These are phyloP conservation scores for Amylocystis lapponica DNA, from an alignment of 768 basidiomycete genomes.

Conservation along the genomic window DNA sequence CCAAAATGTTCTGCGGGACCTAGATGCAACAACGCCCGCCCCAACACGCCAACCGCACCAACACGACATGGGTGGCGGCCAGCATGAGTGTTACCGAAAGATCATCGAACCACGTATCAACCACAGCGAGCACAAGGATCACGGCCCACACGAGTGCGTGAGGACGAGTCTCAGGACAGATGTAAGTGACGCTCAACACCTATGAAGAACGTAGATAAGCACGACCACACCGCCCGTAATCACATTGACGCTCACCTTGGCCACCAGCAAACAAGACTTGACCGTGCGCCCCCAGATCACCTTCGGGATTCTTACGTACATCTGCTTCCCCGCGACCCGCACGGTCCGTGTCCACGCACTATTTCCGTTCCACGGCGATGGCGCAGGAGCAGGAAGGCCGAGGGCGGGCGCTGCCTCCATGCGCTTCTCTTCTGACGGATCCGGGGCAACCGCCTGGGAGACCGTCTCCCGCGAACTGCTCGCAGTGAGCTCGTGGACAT, in stretches of 20 bases:
- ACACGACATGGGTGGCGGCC: conserved; percentile 33
- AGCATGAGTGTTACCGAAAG: conserved; percentile 33
- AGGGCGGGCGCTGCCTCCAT: not conserved
- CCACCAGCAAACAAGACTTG: conserved; percentile 32
- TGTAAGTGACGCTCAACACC: conserved; percentile 17
- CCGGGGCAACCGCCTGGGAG: not conserved
- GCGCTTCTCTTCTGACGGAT: not conserved
- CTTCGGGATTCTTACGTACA: conserved; percentile 4
- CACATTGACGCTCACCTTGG: conserved; percentile 25
- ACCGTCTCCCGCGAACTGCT: too few relatives aligned
- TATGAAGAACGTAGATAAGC: conserved; percentile 4
- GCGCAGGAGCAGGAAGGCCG: not conserved
- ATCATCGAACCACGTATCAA: conserved; percentile 42
- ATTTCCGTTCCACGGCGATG: not conserved
- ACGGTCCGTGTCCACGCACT: not conserved
- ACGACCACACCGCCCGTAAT: too few relatives aligned
- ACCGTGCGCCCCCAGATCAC: conserved; percentile 22
- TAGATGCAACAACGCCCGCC: conserved; percentile 1
- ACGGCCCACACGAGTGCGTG: conserved; percentile 21
- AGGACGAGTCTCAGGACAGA: conserved; percentile 19
- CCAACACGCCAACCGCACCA: conserved; percentile 17
- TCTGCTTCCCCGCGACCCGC: not conserved
- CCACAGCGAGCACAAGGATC: conserved; percentile 33
- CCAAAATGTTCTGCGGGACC: too few relatives aligned
- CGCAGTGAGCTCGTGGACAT: not conserved